Base-by-base conservation (phyloP, 192 early-diverging fungal species). In the Umbelopsis isabellina region DNA sequence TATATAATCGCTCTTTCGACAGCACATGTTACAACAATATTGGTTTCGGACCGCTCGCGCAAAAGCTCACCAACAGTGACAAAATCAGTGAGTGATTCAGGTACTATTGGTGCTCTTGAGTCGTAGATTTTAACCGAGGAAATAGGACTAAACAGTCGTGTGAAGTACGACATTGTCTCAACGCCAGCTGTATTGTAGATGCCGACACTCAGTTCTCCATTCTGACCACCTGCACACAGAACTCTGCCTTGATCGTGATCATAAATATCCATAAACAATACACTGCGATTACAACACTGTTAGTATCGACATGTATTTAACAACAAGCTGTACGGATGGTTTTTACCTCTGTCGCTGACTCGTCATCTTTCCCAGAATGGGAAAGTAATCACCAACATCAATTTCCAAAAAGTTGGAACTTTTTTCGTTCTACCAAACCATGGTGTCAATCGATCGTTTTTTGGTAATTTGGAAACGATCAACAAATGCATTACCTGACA, bases 21-120 rank as follows among this genome's bases (percentile, higher is more conserved):
- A 3, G 86, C 84, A 55, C 84, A 85, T 8, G 86, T 88, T 11
- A 88, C 82, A 13, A 88, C 67, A 27, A 88, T 41, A 72, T 83
- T 77, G 9, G 86, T 73, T 10, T 80, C 77, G 30, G 27, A 61
- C 27, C 33, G 37, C 11, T 23, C 66, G 25, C 35, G 21, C 13
- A 21, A 50, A 52, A 41, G 11, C 25, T 23, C 49, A 22, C 49
- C 47, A 37, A 33, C 46, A 0, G 47, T 49, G 48, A n/a, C 47
- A 33, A 4, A 20, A 21, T 61, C 30, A 61, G 18, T 61, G 13
- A 61, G 18, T 12, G 33, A 35, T 35, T 61, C 55, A 12, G 55
- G 55, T 2, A 30, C 33, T 12, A 61, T 65, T 21, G 72, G 66
- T 0, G 64, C 44, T 35, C 68, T 61, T 20, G 73, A 71, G 8